Evolutionary conservation across 129 eudicot species (phyloP).

Genomic region (Arctium minus): DNA sequence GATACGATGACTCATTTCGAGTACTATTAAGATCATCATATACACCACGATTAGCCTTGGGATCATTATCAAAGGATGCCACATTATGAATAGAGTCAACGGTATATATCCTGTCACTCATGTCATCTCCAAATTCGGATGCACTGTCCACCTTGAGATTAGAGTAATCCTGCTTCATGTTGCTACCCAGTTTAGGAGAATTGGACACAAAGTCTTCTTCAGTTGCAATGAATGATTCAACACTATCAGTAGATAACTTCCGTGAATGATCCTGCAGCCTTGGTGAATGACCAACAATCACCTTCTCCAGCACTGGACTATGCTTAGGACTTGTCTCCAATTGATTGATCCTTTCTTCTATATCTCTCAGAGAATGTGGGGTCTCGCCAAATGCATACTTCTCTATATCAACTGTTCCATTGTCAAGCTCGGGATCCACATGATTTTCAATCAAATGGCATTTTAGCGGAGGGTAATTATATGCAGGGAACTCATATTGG

Average conservation of each 20-base stretch:
- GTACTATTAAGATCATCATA: constrained; percentile 45
- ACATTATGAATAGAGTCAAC: constrained; percentile 71
- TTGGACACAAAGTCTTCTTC: constrained; percentile 29
- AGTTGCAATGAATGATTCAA: constrained; percentile 36
- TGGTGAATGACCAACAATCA: constrained; percentile 59
- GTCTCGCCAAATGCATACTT: constrained; percentile 73
- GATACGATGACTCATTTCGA: constrained; percentile 43
- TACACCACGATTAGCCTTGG: constrained; percentile 40
- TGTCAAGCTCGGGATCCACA: constrained; percentile 39
- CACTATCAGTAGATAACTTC: constrained; percentile 48
- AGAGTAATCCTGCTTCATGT: constrained; percentile 38
- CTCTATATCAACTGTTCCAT: constrained; percentile 58
- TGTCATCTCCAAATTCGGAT: constrained; percentile 73
- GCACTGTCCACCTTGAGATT: constrained; percentile 48
- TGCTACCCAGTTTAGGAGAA: constrained; percentile 45
- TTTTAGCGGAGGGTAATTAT: constrained; percentile 68
- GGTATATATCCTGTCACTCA: constrained; percentile 72
- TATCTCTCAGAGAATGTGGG: constrained; percentile 56
- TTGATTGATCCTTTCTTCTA: constrained; percentile 74
- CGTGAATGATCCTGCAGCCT: constrained; percentile 39
- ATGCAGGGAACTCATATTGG: constrained; percentile 49
- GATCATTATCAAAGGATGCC: constrained; percentile 35
- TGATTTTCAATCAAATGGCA: constrained; percentile 64
- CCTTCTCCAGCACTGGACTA: constrained; percentile 63
- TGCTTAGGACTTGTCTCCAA: constrained; percentile 59